Base-by-base conservation (phyloP, 192 early-diverging fungal species). In the Linnemannia elongata region DNA sequence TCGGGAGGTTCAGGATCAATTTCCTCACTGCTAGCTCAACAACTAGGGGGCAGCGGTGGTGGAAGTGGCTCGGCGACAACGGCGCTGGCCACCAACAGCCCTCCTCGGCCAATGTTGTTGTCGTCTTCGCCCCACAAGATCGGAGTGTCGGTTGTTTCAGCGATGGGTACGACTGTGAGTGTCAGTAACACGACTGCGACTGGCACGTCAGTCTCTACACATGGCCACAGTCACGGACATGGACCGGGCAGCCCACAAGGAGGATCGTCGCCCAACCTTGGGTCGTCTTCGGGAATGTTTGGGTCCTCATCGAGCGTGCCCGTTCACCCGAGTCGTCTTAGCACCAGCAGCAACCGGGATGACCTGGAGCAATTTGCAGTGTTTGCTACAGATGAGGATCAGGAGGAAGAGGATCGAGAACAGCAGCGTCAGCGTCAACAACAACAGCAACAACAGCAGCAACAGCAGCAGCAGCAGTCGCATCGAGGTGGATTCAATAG, bases 301-400 rank as follows among this genome's bases (percentile, higher is more conserved):
- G 77, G 83, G 7, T 80, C 49, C 49, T 18, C 68, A 49, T 77
- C 78, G 6, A 87, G 57, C 41, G 69, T 63, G 12, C 85, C 85
- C 2, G 33, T 80, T 4, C 76, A 87, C 20, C 85, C 85, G 20
- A 87, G 85, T 39, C 79, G 85, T 36, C 52, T 87, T 72, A 87
- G 85, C 66, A 78, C 47, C 6, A 81, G 76, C 54, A 87, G 85
- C 52, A 77, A 78, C 66, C 57, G 85, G 17, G 85, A 81, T 47
- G 85, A 87, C 63, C 33, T 87, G 54, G 85, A 81, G 72, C 85
- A 87, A 47, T 54, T 87, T 38, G 85, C 85, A 35, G 85, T 87
- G n/a, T 87, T 87, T 87, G 85, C 85, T 10, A 87, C 85, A 41
- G 85, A 87, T 69, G 85, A 87, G n/a, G 85, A 87, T 0, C 85